A percentile compares a stretch with the other conserved stretches of the same genome.
These are phyloP conservation scores for Prunus mongolica DNA, from an alignment of 306 rosid species.

Conservation along the genomic window DNA sequence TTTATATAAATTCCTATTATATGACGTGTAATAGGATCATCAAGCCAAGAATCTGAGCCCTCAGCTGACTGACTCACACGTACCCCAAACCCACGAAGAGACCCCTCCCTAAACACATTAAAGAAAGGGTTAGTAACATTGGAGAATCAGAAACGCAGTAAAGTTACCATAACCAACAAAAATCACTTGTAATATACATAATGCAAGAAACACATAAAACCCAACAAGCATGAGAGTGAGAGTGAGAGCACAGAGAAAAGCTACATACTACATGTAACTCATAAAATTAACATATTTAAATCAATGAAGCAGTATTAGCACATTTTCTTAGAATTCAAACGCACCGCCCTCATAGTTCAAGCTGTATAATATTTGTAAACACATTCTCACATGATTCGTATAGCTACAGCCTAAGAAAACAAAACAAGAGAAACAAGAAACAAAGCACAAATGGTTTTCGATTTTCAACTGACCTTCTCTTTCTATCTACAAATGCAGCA, in stretches of 20 bases:
- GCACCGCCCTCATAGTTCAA: neutral
- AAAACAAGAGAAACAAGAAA: neutral
- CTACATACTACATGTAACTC: neutral
- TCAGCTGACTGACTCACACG: constrained; percentile 61
- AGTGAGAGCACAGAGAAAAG: neutral
- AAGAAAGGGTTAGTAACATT: constrained; percentile 2
- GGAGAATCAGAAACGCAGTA: neutral
- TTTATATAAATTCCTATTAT: constrained; percentile 57
- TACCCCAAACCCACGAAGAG: constrained; percentile 68
- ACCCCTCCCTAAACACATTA: constrained; percentile 64
- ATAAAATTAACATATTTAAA: neutral
- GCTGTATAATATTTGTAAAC: neutral
- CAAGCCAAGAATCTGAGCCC: constrained; percentile 94
- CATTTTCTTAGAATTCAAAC: neutral
- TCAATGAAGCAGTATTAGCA: neutral
- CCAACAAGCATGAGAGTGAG: neutral
- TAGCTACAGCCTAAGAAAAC: neutral
- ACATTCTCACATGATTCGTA: neutral
- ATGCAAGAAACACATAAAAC: neutral
- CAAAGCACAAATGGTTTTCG: neutral
- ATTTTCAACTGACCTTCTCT: constrained; percentile 40
- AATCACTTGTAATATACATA: neutral
- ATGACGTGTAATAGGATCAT: constrained; percentile 90
- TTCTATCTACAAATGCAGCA: constrained; percentile 63
- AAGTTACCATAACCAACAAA: neutral